These are phyloP conservation scores for Leccinum aurantiacum DNA, from an alignment of 768 basidiomycete genomes.

Conservation along the genomic window DNA sequence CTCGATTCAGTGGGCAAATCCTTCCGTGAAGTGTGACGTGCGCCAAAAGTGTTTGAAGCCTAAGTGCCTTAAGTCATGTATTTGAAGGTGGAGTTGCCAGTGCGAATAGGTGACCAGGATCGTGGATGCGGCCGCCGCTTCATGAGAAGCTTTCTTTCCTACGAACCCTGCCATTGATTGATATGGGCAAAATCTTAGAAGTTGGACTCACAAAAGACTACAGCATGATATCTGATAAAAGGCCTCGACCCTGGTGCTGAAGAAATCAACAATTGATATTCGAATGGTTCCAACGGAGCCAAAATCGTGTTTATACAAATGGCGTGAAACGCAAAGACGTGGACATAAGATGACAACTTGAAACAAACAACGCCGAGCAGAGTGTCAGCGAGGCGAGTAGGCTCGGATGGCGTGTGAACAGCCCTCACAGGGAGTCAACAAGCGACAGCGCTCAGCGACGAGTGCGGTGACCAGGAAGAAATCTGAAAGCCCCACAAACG, in stretches of 20 bases:
- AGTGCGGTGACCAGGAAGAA: background rate
- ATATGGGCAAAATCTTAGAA: background rate
- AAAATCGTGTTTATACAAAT: background rate
- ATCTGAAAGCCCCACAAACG: background rate
- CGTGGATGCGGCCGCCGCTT: background rate
- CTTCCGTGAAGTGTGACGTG: no score
- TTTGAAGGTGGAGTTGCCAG: no score
- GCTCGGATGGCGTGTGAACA: background rate
- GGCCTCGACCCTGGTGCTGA: no score
- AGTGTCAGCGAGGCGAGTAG: background rate
- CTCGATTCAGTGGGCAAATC: background rate
- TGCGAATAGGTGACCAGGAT: background rate
- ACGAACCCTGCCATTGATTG: background rate
- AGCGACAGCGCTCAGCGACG: background rate
- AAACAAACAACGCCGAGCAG: background rate
- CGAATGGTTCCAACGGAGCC: no score
- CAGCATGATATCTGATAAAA: background rate
- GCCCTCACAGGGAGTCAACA: background rate
- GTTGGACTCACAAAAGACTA: background rate
- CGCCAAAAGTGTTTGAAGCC: no score
- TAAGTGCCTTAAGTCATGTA: no score
- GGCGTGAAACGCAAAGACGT: no score
- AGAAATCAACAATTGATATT: no score
- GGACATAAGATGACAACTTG: background rate
- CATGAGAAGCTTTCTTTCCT: background rate